phyloP scores from a whole-genome alignment of 352 stramenopile genomes.

The Phytophthora lateralis region DNA sequence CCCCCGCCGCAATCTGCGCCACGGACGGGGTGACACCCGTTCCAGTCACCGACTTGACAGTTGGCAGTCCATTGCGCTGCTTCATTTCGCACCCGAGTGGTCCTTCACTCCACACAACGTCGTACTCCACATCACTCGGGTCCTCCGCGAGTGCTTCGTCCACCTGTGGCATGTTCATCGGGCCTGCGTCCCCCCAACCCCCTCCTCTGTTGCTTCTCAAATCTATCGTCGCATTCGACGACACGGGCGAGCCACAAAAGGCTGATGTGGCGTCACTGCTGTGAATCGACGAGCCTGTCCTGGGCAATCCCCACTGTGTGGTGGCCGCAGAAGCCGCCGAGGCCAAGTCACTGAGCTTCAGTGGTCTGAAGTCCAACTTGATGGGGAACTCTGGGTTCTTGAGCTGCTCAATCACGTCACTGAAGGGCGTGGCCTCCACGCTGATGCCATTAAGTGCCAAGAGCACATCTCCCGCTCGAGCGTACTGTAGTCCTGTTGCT shows the following conservation, averaged over 20 bases:
- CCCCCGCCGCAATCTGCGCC: constrained; percentile 64
- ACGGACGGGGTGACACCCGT: constrained; percentile 66
- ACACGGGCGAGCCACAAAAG: constrained; percentile 37
- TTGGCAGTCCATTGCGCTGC: constrained; percentile 67
- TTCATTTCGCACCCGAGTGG: constrained; percentile 78
- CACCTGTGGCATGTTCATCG: constrained; percentile 26
- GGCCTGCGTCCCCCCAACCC: constrained; percentile 18
- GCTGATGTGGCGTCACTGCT: constrained; percentile 37
- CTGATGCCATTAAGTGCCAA: constrained; percentile 66
- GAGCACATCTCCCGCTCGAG: constrained; percentile 77
- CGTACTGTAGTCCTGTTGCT: constrained; percentile 61
- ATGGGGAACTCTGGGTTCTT: constrained; percentile 68
- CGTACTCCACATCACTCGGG: constrained; percentile 59
- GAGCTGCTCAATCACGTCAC: constrained; percentile 70
- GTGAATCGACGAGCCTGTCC: constrained; percentile 37
- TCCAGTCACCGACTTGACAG: constrained; percentile 71
- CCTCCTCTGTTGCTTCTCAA: constrained; percentile 29
- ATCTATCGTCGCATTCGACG: constrained; percentile 39
- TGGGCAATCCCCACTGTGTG: constrained; percentile 27
- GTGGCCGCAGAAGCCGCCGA: constrained; percentile 21
- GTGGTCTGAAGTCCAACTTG: constrained; percentile 68
- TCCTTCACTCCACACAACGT: constrained; percentile 78
- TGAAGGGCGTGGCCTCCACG: constrained; percentile 56
- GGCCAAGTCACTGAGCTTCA: constrained; percentile 50
- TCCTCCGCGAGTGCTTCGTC: constrained; percentile 25